Evolutionary conservation across 2,329 filamentous ascomycete species (phyloP), one percentile per base, ranked within the genome.

Genomic region (Talaromyces amestolkiae): DNA sequence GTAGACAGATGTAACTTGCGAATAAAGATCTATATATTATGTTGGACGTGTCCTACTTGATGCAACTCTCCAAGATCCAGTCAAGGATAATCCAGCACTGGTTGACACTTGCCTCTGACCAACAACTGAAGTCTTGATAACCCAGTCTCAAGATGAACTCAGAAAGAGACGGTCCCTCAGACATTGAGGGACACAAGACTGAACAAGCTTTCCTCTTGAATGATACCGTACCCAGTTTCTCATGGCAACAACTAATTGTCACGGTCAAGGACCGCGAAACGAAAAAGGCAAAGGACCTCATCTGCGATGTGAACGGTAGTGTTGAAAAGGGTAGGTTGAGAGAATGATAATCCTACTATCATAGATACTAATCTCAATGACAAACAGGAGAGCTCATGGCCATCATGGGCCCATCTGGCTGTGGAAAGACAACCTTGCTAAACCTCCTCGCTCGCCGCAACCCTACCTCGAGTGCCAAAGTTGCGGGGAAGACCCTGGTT

Each of bases 381-480:
- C 61, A 61, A 35, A 45, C 72, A 83, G 91, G 90, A 35, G 88
- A 93, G 72, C 80, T 93, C 49, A 84, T 92, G 67, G 92, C 92
- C 45, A 78, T 96, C 54, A 94, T 96, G 91, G 92, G 92, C 27
- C 91, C 91, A 9, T 86, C 81, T n/a, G 80, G 81, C 31, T 80
- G 86, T 65, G 92, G 92, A 60, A 96, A 96, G 77, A 95, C 92
- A 0, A 96, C 92, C 0, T 83, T 96, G 0, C 83, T 96, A 41
- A 93, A 96, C 74, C 86, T 91, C 5, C 86, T 96, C 15, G 91
- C 92, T 7, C 85, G 87, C 65, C 83, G 89, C 67, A 80, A 80
- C 68, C 80, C 81, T 13, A 81, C 82, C 0, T 81, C 85, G 0
- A 84, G 84, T 2, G 82, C 86, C 2, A 82, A 81, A 6, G 81